Evolutionary conservation across 257 asterid species (phyloP).

Genomic region (Gentiana dahurica): DNA sequence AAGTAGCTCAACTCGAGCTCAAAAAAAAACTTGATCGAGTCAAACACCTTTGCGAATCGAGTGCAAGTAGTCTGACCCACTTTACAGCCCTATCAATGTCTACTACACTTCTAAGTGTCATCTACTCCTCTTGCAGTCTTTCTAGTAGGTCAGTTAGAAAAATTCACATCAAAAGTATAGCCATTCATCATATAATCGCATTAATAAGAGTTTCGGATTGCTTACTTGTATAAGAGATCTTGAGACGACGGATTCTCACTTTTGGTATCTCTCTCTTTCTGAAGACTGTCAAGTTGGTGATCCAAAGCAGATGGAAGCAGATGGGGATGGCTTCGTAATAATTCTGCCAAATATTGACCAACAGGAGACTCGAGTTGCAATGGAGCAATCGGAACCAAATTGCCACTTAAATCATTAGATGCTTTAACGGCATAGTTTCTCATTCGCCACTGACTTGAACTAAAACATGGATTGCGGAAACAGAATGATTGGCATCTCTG

Average conservation of each 20-base stretch:
- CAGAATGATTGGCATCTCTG: conserved; percentile 44
- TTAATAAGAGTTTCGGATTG: background rate
- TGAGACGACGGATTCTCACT: conserved; percentile 43
- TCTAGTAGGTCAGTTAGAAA: no score
- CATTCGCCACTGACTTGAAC: conserved; percentile 33
- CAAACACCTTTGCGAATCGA: no score
- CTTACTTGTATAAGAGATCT: conserved; percentile 70
- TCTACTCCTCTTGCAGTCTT: no score
- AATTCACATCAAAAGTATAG: no score
- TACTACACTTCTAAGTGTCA: no score
- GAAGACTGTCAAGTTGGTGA: conserved; percentile 87
- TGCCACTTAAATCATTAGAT: conserved; percentile 44
- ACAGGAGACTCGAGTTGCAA: conserved; percentile 72
- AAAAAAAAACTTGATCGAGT: no score
- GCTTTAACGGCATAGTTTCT: conserved; percentile 49
- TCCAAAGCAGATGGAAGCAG: conserved; percentile 69
- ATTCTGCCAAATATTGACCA: conserved; percentile 72
- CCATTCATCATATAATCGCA: no score
- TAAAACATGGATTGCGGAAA: conserved; percentile 38
- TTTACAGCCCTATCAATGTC: no score
- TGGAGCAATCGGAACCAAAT: conserved; percentile 62
- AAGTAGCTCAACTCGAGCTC: no score
- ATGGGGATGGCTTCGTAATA: conserved; percentile 68
- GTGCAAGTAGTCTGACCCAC: no score
- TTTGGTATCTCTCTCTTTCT: conserved; percentile 48